Base-by-base conservation (phyloP, 805 yeast species). In the Cyberlindnera mycetangii region DNA sequence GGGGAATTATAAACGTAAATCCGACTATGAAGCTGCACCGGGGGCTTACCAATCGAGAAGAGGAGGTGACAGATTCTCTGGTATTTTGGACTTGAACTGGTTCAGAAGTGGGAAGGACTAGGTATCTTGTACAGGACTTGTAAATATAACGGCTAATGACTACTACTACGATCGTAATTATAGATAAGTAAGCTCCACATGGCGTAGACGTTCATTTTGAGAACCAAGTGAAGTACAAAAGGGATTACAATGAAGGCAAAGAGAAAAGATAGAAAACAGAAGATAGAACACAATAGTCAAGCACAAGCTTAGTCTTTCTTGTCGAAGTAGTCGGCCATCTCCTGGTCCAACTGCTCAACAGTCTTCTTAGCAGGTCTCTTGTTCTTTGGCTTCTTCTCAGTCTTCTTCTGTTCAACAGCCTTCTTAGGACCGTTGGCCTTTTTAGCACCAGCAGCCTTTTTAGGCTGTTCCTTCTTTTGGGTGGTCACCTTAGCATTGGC, bases 281-380 rank as follows among this genome's bases (percentile, higher is more conserved):
- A 27, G 21, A 39, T 21, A 22, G 25, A 7, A 22, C 25, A 22
- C 10, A 7, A 7, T 22, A n/a, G n/a, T n/a, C n/a, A n/a, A n/a
- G n/a, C n/a, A n/a, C n/a, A n/a, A n/a, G n/a, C 18, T 49, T 59
- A 61, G 42, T 68, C 68, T 51, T 69, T 68, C 53, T 69, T 72
- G 51, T 80, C 81, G 58, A 92, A 90, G 72, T 92, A 92, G 64
- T 90, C 98, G 51, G 89, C 85, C 99, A 93, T 92, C 72, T 92
- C 98, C 65, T 90, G 96, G 70, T 93, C 99, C 63, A 92, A 80
- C 70, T 93, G 92, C 66, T 87, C 98, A 52, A 86, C 75, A 42
- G 96, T 81, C 78, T 89, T 89, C 70, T 76, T 75, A 49, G 72
- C 74, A 48, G 75, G 72, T 54, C 63, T 67, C 53, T 62, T 69